Evolutionary conservation across 305 asterid species (phyloP).

Genomic region (Stenogyne calaminthoides): DNA sequence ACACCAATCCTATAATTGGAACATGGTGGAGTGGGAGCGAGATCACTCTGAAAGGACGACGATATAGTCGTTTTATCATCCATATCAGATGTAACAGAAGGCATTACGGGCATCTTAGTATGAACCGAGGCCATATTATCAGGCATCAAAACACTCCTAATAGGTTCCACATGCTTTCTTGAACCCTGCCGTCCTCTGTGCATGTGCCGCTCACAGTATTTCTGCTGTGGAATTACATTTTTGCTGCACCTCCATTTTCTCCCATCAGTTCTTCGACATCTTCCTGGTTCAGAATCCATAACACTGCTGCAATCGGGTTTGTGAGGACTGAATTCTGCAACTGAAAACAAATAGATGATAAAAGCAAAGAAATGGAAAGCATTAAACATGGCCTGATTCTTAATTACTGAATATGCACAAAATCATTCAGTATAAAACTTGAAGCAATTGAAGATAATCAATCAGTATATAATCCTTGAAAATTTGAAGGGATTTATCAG

Average conservation of each 20-base stretch:
- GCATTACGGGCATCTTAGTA: slow-evolving; percentile 10
- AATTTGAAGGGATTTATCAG: background rate
- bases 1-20: slow-evolving; percentile 23
- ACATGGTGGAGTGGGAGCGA: slow-evolving; percentile 10
- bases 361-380: background rate
- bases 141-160: slow-evolving; percentile 13
- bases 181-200: slow-evolving; percentile 73
- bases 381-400: background rate
- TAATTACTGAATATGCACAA: background rate
- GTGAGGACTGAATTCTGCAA: slow-evolving; percentile 24
- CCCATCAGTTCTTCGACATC: slow-evolving; percentile 85
- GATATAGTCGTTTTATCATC: slow-evolving; percentile 11
- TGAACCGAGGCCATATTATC: slow-evolving; percentile 6
- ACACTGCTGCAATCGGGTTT: slow-evolving; percentile 29
- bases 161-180: slow-evolving; percentile 82
- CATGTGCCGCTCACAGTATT: slow-evolving; percentile 74
- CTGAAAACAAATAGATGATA: slow-evolving; percentile 22
- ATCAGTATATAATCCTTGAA: background rate
- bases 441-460: background rate
- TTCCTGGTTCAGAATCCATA: slow-evolving; percentile 67
- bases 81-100: slow-evolving; percentile 23
- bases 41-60: slow-evolving; percentile 27
- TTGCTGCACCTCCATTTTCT: slow-evolving; percentile 82
- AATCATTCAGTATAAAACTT: background rate
- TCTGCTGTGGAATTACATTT: slow-evolving; percentile 47